Base-by-base conservation (phyloP, 1,284 basidiomycete species). In the Rugosomyces carneus region DNA sequence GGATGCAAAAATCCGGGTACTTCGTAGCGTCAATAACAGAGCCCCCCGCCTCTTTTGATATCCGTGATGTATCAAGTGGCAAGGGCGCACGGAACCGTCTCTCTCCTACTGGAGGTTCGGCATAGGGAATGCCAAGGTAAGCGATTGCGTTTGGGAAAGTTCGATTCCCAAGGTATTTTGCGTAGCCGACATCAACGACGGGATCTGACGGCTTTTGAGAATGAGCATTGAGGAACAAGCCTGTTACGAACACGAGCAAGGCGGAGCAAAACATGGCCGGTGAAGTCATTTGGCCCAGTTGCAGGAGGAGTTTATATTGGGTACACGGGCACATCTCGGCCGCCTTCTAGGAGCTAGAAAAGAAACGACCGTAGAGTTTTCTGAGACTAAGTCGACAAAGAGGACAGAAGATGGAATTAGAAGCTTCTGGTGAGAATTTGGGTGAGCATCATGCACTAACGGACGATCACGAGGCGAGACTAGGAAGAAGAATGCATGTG, bases 1-100 rank as follows among this genome's bases (percentile, higher is more conserved):
- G 80, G 23, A 82, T 61, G 50, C 80, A 82, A 51, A 76, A 76
- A 2, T 75, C 60, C 0, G 78, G 76, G 53, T 80, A 74, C 15
- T 62, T 51, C 1, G 67, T 73, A 4, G 74, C 74, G 52, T 77
- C 66, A 6, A 81, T 55, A 7, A 75, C 59, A 21, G 60, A 34
- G 1, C 71, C 72, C 7, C 55, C 54, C 1, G 63, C 52, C 40
- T 65, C 63, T 23, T 49, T 41, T 2, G 63, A 43, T 11, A 80
- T 56, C 3, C 73, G 64, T 0, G 52, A 59, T 31, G 65, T 73
- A 52, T 76, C 63, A 15, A 79, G 56, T 21, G 68, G 67, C 10
- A 72, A 48, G 5, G 77, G 75, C 3, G 72, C 71, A 11, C 75
- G 63, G 49, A 73, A 80, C 8, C 76, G 68, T 41, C 70, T 60